Evolutionary conservation across 2,329 filamentous ascomycete species (phyloP).

Genomic region (Claviceps humidiphila): DNA sequence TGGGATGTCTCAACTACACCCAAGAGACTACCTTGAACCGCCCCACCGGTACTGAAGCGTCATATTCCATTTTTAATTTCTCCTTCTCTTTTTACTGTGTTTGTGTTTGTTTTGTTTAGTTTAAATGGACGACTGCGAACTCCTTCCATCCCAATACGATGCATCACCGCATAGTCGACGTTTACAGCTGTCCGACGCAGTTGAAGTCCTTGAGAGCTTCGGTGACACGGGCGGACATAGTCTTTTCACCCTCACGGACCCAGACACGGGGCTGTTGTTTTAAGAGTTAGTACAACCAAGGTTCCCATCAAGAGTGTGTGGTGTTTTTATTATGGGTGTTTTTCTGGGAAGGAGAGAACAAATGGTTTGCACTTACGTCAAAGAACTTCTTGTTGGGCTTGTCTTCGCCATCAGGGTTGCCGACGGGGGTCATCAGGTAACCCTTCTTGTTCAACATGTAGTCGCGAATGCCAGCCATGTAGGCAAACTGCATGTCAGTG

Average conservation of each 20-base stretch:
- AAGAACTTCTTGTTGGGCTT: conserved; percentile 99
- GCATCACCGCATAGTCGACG: not conserved
- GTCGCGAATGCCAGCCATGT: conserved; percentile 84
- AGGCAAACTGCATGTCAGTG: conserved; percentile 94
- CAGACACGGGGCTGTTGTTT: conserved; percentile 64
- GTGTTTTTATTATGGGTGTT: not conserved
- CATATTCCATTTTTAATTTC: not conserved
- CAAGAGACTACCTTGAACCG: not conserved
- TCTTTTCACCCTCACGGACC: conserved; percentile 96
- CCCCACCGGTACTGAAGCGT: not conserved
- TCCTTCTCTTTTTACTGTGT: not conserved
- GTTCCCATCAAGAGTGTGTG: not conserved
- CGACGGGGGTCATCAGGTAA: conserved; percentile 74
- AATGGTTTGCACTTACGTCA: conserved; percentile 28
- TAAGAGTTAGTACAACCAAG: not conserved
- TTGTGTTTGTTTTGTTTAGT: not conserved
- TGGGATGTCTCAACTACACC: not conserved
- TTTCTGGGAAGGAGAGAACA: not conserved
- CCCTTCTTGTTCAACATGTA: conserved; percentile 92
- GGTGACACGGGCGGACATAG: conserved; percentile 70
- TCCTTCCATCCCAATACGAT: not conserved
- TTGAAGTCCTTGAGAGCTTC: conserved; percentile 88
- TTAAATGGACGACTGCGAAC: not conserved
- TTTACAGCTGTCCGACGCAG: conserved; percentile 24
- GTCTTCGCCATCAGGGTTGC: conserved; percentile 89